Conservation (phyloP, 2,329 filamentous ascomycete genomes). For the Ceratocystis destructans region DNA sequence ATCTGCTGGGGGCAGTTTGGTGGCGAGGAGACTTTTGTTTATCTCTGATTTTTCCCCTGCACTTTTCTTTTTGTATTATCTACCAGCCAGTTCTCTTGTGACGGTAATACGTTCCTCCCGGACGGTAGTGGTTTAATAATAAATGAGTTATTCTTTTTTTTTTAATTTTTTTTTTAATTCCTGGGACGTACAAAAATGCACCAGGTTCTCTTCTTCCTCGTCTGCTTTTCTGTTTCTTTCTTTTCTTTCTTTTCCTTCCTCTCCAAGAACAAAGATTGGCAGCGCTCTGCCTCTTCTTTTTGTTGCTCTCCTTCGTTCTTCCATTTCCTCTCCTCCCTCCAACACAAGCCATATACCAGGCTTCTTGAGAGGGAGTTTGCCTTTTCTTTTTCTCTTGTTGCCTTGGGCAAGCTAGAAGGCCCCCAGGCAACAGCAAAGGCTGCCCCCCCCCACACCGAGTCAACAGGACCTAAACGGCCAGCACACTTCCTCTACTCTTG, state of each 20-base stretch:
- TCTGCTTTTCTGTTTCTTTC: background rate
- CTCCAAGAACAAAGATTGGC: conserved; percentile 9
- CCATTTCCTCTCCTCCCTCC: conserved; percentile 11
- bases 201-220: background rate
- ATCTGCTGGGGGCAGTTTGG: background rate
- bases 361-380: background rate
- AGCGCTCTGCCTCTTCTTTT: conserved; percentile 17
- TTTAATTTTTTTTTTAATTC: background rate
- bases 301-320: conserved; percentile 21
- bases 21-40: background rate
- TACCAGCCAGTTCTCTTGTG: background rate
- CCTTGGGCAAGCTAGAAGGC: background rate
- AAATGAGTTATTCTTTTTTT: background rate
- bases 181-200: conserved; percentile 5
- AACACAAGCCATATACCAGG: background rate
- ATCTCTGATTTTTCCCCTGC: background rate
- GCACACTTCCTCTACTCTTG: conserved; percentile 6
- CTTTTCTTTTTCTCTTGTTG: background rate
- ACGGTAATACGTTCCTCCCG: conserved; percentile 5
- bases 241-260: background rate
- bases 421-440: conserved; percentile 19
- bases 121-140: background rate
- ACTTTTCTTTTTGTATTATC: background rate
- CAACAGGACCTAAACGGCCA: conserved; percentile 4
- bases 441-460: conserved; percentile 17